A percentile compares a stretch with the other conserved stretches of the same genome.
Conservation (phyloP, 495 filamentous ascomycete genomes). For the Podospora anserina region DNA sequence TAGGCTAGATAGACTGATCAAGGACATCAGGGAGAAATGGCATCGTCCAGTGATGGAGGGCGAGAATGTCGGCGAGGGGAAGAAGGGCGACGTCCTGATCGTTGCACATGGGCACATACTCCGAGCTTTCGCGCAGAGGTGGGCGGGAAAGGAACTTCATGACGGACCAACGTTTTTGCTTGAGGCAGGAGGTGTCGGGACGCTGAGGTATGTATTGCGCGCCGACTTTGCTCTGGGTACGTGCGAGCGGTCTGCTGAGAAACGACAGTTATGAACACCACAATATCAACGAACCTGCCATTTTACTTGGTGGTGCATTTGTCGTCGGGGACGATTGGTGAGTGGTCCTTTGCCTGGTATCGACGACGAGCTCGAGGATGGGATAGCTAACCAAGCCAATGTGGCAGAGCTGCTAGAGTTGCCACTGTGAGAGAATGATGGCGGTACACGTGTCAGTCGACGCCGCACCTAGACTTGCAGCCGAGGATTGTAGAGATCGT, state of each 20-base stretch:
- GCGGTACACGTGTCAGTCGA: background rate
- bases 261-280: slow-evolving; percentile 60
- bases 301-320: slow-evolving; percentile 64
- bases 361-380: background rate
- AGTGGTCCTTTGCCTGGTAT: background rate
- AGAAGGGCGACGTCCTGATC: slow-evolving; percentile 54
- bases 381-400: background rate
- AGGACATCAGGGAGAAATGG: slow-evolving; percentile 62
- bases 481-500: background rate
- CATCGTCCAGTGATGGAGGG: slow-evolving; percentile 52
- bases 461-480: background rate
- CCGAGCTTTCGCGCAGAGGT: slow-evolving; percentile 86
- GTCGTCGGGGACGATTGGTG: slow-evolving; percentile 48
- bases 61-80: slow-evolving; percentile 25
- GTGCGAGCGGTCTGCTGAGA: slow-evolving; percentile 20
- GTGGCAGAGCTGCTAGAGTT: background rate
- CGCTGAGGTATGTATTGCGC: slow-evolving; percentile 55
- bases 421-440: too few relatives aligned
- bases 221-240: background rate
- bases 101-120: slow-evolving; percentile 85
- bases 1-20: slow-evolving; percentile 72
- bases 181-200: slow-evolving; percentile 82
- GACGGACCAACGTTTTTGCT: slow-evolving; percentile 66
- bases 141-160: slow-evolving; percentile 67
- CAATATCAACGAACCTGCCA: slow-evolving; percentile 64